Percentiles rank a stretch among this genome's conserved stretches.
These are phyloP conservation scores for Nakataea oryzae DNA, from an alignment of 2,329 filamentous ascomycete species.

Conservation along the genomic window DNA sequence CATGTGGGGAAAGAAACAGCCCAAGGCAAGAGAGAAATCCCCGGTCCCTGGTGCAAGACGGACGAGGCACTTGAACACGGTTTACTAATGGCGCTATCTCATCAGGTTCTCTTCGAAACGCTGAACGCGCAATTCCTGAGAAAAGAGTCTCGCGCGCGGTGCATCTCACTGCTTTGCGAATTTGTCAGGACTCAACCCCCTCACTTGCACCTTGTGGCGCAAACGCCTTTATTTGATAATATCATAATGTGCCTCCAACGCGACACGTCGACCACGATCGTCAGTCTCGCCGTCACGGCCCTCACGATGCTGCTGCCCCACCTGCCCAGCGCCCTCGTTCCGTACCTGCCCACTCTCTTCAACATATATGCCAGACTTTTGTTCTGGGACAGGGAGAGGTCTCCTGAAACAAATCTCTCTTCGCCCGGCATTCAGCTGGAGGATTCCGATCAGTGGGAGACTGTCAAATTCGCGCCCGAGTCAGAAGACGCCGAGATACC, in stretches of 20 bases:
- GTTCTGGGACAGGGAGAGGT: slow-evolving; percentile 60
- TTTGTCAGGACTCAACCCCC: slow-evolving; percentile 71
- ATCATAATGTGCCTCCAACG: slow-evolving; percentile 64
- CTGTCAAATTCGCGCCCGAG: slow-evolving; percentile 49
- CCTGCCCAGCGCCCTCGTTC: slow-evolving; percentile 61
- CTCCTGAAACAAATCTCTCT: slow-evolving; percentile 27
- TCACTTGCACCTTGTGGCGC: slow-evolving; percentile 62
- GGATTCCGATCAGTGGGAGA: slow-evolving; percentile 48
- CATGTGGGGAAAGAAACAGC: slow-evolving; percentile 56
- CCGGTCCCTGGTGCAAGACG: background rate
- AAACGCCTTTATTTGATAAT: slow-evolving; percentile 62
- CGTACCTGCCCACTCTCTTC: slow-evolving; percentile 63
- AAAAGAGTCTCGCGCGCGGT: slow-evolving; percentile 51
- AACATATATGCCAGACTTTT: slow-evolving; percentile 71
- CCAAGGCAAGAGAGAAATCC: slow-evolving; percentile 31
- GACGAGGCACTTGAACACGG: background rate
- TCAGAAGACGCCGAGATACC: slow-evolving; percentile 51
- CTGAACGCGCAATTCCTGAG: slow-evolving; percentile 58
- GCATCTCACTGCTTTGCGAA: slow-evolving; percentile 57
- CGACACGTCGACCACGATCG: slow-evolving; percentile 66
- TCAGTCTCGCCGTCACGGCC: slow-evolving; percentile 65
- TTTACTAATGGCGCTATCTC: slow-evolving; percentile 2
- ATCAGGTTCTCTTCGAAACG: slow-evolving; percentile 53
- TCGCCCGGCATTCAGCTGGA: slow-evolving; percentile 22
- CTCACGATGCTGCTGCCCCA: slow-evolving; percentile 77